Percentiles rank a stretch among this genome's conserved stretches.
phyloP scores from a whole-genome alignment of 1,284 basidiomycete species.

The Ganoderma sinense region DNA sequence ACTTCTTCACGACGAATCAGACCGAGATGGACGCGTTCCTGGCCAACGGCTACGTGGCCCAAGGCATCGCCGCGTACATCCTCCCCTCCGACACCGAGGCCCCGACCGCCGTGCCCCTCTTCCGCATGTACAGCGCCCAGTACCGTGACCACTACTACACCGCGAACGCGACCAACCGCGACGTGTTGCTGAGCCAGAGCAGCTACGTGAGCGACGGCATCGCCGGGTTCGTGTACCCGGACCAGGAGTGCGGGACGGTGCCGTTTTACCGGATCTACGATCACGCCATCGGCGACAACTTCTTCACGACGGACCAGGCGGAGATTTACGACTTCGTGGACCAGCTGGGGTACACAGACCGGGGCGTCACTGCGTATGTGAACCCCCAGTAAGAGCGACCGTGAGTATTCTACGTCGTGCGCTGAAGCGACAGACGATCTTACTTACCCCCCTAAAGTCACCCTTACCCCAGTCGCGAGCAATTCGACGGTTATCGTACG shows the following conservation, averaged over 20 bases:
- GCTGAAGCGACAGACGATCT: neutral
- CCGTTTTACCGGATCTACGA: neutral
- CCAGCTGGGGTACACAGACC: neutral
- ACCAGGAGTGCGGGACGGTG: conserved; percentile 5
- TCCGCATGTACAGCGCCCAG: conserved; percentile 1
- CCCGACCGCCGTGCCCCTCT: neutral
- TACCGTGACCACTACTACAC: neutral
- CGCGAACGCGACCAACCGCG: conserved; percentile 2
- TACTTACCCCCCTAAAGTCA: neutral
- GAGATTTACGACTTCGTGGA: conserved; percentile 1
- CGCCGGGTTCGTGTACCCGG: conserved; percentile 1
- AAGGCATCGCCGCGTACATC: neutral
- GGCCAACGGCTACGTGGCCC: neutral
- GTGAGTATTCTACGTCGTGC: neutral
- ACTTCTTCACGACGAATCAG: conserved; percentile 2
- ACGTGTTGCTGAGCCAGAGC: neutral
- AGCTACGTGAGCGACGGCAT: conserved; percentile 1
- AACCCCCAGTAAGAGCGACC: neutral
- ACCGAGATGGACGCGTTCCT: neutral
- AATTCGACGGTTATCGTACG: neutral
- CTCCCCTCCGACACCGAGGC: conserved; percentile 1
- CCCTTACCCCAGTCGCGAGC: neutral
- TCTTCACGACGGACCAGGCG: conserved; percentile 2
- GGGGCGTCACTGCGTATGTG: neutral
- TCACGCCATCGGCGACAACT: neutral